Conservation (phyloP, 2,329 filamentous ascomycete species). For the Cytospora paraplurivora region DNA sequence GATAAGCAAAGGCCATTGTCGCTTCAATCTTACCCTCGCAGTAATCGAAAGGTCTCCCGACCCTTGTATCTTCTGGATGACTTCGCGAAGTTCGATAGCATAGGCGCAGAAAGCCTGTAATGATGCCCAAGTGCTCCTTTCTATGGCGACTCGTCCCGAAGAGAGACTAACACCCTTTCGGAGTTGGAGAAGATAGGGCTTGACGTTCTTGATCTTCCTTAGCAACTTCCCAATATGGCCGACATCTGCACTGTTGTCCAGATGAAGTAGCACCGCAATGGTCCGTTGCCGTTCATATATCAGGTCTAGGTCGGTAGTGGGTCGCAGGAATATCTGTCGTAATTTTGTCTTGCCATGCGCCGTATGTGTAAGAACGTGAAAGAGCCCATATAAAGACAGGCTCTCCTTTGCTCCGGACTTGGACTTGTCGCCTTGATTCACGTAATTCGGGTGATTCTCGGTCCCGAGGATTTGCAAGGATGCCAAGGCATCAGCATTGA, state of each 20-base stretch:
- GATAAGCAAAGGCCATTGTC: neutral
- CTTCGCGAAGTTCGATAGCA: constrained; percentile 68
- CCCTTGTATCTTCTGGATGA: constrained; percentile 58
- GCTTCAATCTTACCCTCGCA: constrained; percentile 48
- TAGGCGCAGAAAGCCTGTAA: constrained; percentile 72
- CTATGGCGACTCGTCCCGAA: constrained; percentile 53
- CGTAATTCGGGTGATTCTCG: constrained; percentile 80
- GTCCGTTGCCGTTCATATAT: constrained; percentile 74
- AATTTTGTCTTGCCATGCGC: constrained; percentile 75
- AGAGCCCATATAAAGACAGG: constrained; percentile 81
- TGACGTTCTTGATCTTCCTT: constrained; percentile 75
- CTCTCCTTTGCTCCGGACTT: constrained; percentile 73
- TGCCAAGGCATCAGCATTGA: constrained; percentile 77
- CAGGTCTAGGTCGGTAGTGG: constrained; percentile 66
- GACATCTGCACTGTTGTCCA: constrained; percentile 64
- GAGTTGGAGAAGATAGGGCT: constrained; percentile 67
- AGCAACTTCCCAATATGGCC: constrained; percentile 62
- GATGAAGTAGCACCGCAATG: constrained; percentile 65
- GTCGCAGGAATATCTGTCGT: constrained; percentile 79
- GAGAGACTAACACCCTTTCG: constrained; percentile 72
- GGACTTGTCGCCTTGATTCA: constrained; percentile 68
- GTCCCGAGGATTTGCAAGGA: constrained; percentile 84
- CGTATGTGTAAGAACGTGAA: constrained; percentile 73
- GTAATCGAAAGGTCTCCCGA: constrained; percentile 55
- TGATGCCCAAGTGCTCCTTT: constrained; percentile 72